Percentiles rank a stretch among this genome's conserved stretches.
These are phyloP conservation scores for Diaporthe helianthi DNA, from an alignment of 2,329 filamentous ascomycete species.

Conservation along the genomic window DNA sequence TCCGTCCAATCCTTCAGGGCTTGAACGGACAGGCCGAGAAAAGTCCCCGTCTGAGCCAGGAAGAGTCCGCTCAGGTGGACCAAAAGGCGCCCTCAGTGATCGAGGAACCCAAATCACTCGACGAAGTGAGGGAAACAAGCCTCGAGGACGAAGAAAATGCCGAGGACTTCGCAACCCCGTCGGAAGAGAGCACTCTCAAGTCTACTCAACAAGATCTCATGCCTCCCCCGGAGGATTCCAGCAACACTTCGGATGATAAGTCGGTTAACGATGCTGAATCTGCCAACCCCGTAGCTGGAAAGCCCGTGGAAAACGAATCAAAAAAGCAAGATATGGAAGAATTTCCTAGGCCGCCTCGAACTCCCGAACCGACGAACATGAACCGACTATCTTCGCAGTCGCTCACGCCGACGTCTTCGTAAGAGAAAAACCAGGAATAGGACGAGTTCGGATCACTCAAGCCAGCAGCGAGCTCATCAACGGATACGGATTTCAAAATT, in stretches of 20 bases:
- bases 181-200: constrained; percentile 4
- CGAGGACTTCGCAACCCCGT: constrained; percentile 31
- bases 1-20: constrained; percentile 67
- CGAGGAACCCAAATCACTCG: constrained; percentile 6
- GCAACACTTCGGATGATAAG: constrained; percentile 3
- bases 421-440: constrained; percentile 18
- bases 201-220: background rate
- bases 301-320: background rate
- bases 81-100: constrained; percentile 13
- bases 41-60: constrained; percentile 39
- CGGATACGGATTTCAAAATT: background rate
- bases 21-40: constrained; percentile 41
- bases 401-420: constrained; percentile 28
- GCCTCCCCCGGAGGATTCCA: background rate
- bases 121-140: background rate
- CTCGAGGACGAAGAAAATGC: constrained; percentile 9
- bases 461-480: background rate
- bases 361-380: constrained; percentile 27
- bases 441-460: background rate
- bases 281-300: background rate
- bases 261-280: constrained; percentile 1
- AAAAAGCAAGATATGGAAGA: background rate
- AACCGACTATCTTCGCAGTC: constrained; percentile 35
- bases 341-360: constrained; percentile 24
- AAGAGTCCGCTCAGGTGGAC: constrained; percentile 19